Evolutionary conservation across 2,329 filamentous ascomycete genomes (phyloP).

Genomic region (Leptographium lundbergii): DNA sequence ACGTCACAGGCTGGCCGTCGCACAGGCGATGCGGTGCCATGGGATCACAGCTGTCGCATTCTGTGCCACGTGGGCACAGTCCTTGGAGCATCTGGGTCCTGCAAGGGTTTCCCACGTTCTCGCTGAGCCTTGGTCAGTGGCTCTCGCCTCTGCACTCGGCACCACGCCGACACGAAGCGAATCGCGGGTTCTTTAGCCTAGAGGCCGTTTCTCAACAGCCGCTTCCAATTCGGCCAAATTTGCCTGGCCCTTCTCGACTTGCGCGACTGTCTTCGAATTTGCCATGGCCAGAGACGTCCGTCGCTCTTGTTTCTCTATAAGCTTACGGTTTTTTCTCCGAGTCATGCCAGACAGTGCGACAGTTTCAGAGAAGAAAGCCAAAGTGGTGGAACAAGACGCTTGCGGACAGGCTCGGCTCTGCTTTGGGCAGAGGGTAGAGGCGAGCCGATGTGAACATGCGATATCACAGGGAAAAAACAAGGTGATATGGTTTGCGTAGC

Average conservation of each 20-base stretch:
- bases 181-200: not conserved
- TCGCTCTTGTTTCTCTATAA: not conserved
- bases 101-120: not conserved
- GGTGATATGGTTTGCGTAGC: too few species aligned
- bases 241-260: not conserved
- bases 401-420: not conserved
- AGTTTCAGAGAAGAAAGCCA: not conserved
- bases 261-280: not conserved
- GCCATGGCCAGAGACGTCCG: not conserved
- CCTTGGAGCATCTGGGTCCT: conserved; percentile 1
- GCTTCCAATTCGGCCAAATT: not conserved
- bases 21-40: not conserved
- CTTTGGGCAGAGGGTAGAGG: too few species aligned
- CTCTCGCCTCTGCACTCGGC: not conserved
- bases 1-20: not conserved
- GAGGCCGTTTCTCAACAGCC: not conserved
- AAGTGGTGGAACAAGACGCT: not conserved
- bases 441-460: too few species aligned
- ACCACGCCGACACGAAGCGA: not conserved
- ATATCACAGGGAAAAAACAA: too few species aligned
- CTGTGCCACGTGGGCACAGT: not conserved
- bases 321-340: conserved; percentile 1
- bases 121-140: not conserved
- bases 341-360: not conserved
- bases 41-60: not conserved